Evolutionary conservation across 192 early-diverging fungal species (phyloP).

Genomic region (Linderina pennispora): DNA sequence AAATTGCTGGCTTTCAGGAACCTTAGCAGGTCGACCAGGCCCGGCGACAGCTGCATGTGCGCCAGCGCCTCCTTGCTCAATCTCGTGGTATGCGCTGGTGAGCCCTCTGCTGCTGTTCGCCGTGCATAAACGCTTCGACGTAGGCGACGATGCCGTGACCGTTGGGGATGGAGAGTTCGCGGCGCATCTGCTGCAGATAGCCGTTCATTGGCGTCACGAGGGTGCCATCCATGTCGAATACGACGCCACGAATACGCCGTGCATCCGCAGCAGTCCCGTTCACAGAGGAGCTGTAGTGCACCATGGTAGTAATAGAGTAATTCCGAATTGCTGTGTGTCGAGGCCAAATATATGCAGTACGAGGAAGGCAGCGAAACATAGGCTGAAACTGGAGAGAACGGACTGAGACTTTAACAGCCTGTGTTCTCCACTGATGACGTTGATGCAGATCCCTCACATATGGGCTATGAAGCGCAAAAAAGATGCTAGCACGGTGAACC

Average conservation of each 20-base stretch:
- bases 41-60: slow-evolving; percentile 37
- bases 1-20: slow-evolving; percentile 28
- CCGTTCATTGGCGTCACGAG: slow-evolving; percentile 40
- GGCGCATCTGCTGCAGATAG: slow-evolving; percentile 30
- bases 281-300: slow-evolving; percentile 28
- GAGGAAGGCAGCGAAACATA: too few relatives aligned
- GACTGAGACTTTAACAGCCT: too few relatives aligned
- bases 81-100: slow-evolving; percentile 28
- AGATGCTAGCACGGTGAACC: too few relatives aligned
- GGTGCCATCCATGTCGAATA: slow-evolving; percentile 49
- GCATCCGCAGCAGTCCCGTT: slow-evolving; percentile 13
- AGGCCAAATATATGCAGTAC: too few relatives aligned
- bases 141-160: slow-evolving; percentile 33
- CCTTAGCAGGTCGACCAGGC: slow-evolving; percentile 32
- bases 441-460: too few relatives aligned
- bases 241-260: slow-evolving; percentile 39
- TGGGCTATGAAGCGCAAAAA: too few relatives aligned
- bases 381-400: too few relatives aligned
- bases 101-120: slow-evolving; percentile 19
- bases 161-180: slow-evolving; percentile 25
- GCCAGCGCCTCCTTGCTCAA: slow-evolving; percentile 41
- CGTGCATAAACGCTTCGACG: slow-evolving; percentile 25
- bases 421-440: too few relatives aligned
- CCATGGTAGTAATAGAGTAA: too few relatives aligned
- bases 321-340: too few relatives aligned